phyloP scores from a whole-genome alignment of 306 rosid genomes.

The Lathyrus oleraceus region DNA sequence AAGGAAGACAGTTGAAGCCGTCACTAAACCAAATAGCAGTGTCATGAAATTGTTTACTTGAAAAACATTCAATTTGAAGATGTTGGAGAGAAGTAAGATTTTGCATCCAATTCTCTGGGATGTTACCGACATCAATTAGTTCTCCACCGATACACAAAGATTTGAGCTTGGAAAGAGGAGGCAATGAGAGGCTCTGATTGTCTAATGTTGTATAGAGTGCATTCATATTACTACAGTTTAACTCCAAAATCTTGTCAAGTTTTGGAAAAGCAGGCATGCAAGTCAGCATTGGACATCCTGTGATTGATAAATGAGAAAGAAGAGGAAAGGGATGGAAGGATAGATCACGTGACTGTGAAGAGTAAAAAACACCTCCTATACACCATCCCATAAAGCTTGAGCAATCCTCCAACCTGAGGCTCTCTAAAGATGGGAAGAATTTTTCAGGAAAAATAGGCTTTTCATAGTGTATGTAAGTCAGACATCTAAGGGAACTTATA shows the following conservation, averaged over 20 bases:
- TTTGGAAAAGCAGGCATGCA: constrained; percentile 24
- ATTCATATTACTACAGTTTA: neutral
- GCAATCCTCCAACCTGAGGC: rapidly evolving
- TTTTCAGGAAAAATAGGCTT: neutral
- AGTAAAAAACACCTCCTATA: neutral
- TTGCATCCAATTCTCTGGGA: neutral
- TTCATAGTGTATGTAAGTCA: neutral
- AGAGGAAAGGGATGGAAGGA: neutral
- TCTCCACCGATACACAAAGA: neutral
- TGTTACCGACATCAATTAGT: neutral
- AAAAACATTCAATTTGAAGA: neutral
- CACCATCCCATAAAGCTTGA: constrained; percentile 29
- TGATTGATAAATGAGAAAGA: neutral
- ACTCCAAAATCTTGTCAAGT: neutral
- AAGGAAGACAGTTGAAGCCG: neutral
- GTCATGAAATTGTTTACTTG: neutral
- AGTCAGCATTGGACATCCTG: rapidly evolving
- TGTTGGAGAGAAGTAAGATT: constrained; percentile 2
- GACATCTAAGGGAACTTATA: neutral
- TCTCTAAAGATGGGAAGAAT: constrained; percentile 31
- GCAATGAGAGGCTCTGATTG: neutral
- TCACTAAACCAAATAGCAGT: neutral
- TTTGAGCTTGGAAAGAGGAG: neutral
- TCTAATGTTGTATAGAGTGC: neutral
- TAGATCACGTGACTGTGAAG: neutral